Conservation (phyloP, 2,329 filamentous ascomycete species). For the Aspergillus intermedius region DNA sequence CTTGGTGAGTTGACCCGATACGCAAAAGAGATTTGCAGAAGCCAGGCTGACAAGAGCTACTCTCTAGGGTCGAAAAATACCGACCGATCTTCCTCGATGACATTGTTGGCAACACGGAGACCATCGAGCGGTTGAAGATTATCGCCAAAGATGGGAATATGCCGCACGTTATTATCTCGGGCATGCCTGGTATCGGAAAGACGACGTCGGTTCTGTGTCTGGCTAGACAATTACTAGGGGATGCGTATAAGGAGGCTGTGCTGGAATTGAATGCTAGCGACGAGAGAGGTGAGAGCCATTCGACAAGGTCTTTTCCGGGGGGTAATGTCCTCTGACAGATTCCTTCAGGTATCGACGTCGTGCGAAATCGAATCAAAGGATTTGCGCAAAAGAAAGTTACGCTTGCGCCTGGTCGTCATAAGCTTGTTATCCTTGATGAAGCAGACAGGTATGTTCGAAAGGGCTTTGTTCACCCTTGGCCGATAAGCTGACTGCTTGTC, state of each 20-base stretch:
- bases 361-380: slow-evolving; percentile 93
- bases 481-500: slow-evolving; percentile 1
- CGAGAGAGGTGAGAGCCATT: slow-evolving; percentile 60
- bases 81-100: slow-evolving; percentile 91
- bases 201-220: slow-evolving; percentile 93
- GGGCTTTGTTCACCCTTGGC: too few relatives aligned
- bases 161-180: slow-evolving; percentile 98
- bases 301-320: neutral
- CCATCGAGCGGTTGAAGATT: slow-evolving; percentile 93
- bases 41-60: slow-evolving; percentile 10
- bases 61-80: slow-evolving; percentile 90
- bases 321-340: neutral
- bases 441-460: slow-evolving; percentile 61
- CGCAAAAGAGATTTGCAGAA: neutral
- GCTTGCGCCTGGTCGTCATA: slow-evolving; percentile 80
- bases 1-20: slow-evolving; percentile 34
- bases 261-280: slow-evolving; percentile 94
- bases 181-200: slow-evolving; percentile 98
- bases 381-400: slow-evolving; percentile 99
- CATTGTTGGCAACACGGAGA: slow-evolving; percentile 95
- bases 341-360: slow-evolving; percentile 77
- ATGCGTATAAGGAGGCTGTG: slow-evolving; percentile 95
- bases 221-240: slow-evolving; percentile 81
- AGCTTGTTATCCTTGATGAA: slow-evolving; percentile 95
- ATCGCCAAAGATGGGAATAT: slow-evolving; percentile 98